A percentile compares a stretch with the other conserved stretches of the same genome.
Evolutionary conservation across 2,329 filamentous ascomycete species (phyloP).

Genomic region (Paraconiothyrium sp.): DNA sequence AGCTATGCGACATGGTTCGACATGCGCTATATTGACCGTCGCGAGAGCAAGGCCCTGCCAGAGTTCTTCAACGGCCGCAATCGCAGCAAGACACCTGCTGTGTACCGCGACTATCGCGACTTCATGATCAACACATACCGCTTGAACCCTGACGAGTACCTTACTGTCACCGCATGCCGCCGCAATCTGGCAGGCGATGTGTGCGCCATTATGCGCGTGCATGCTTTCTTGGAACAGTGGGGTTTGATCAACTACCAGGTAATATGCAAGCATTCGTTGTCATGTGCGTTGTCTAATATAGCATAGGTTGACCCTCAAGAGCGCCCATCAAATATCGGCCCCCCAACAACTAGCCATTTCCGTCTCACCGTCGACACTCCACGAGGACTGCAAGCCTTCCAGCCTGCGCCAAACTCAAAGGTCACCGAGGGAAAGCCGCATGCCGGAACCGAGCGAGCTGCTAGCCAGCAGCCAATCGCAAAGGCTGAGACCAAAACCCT

Average conservation of each 20-base stretch:
- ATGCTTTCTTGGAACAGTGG: conserved; percentile 98
- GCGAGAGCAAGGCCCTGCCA: conserved; percentile 93
- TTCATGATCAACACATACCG: conserved; percentile 99
- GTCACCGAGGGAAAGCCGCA: conserved; percentile 68
- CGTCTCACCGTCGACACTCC: conserved; percentile 95
- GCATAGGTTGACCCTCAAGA: conserved; percentile 92
- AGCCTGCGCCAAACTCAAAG: conserved; percentile 80
- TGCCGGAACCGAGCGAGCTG: conserved; percentile 75
- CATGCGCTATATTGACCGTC: conserved; percentile 89
- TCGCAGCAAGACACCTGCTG: conserved; percentile 94
- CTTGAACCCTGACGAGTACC: conserved; percentile 92
- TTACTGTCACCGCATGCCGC: conserved; percentile 95
- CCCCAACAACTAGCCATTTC: conserved; percentile 97
- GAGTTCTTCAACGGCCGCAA: conserved; percentile 99
- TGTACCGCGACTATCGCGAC: conserved; percentile 99
- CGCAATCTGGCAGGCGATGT: conserved; percentile 96
- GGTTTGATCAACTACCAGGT: conserved; percentile 99
- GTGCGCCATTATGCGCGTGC: conserved; percentile 98
- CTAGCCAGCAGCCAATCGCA: conserved; percentile 69
- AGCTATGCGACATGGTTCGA: conserved; percentile 99
- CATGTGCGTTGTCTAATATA: conserved; percentile 14
- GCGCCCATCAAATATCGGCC: conserved; percentile 91
- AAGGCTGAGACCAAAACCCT: conserved; percentile 92
- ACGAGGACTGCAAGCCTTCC: conserved; percentile 91
- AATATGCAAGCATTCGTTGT: conserved; percentile 32